These are phyloP conservation scores for Corynascus novoguineensis DNA, from an alignment of 495 filamentous ascomycete species.

Conservation along the genomic window DNA sequence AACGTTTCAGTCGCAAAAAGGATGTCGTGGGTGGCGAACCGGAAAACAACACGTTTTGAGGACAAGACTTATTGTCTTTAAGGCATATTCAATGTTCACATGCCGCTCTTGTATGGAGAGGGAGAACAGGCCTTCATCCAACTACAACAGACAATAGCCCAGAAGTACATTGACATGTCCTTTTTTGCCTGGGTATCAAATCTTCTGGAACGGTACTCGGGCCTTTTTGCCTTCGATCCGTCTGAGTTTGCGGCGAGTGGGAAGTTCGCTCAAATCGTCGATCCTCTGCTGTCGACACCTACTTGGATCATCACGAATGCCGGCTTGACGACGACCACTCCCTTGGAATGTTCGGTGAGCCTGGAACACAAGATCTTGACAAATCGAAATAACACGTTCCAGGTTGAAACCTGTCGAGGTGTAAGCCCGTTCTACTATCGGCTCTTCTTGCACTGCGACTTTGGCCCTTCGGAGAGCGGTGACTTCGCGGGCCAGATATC, in stretches of 20 bases:
- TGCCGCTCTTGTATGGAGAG: constrained; percentile 22
- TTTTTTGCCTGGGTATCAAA: constrained; percentile 19
- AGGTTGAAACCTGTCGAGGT: background rate
- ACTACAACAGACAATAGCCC: constrained; percentile 18
- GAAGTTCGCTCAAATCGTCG: background rate
- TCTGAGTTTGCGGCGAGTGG: background rate
- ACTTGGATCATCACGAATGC: constrained; percentile 8
- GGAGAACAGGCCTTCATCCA: constrained; percentile 16
- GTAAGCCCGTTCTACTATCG: background rate
- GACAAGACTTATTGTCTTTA: constrained; percentile 19
- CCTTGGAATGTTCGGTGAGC: background rate
- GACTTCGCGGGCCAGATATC: no score
- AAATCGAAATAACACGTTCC: background rate
- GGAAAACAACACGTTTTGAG: constrained; percentile 18
- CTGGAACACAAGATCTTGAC: background rate
- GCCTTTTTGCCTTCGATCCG: background rate
- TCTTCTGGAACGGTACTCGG: background rate
- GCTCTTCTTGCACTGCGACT: background rate
- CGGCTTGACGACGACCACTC: background rate
- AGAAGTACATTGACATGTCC: constrained; percentile 10
- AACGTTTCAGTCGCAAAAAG: constrained; percentile 3
- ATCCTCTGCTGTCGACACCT: background rate
- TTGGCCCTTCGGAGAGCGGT: background rate
- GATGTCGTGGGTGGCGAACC: constrained; percentile 19
- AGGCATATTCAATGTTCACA: constrained; percentile 20